These are phyloP conservation scores for Lathyrus aphaca DNA, from an alignment of 306 rosid genomes.

Conservation along the genomic window DNA sequence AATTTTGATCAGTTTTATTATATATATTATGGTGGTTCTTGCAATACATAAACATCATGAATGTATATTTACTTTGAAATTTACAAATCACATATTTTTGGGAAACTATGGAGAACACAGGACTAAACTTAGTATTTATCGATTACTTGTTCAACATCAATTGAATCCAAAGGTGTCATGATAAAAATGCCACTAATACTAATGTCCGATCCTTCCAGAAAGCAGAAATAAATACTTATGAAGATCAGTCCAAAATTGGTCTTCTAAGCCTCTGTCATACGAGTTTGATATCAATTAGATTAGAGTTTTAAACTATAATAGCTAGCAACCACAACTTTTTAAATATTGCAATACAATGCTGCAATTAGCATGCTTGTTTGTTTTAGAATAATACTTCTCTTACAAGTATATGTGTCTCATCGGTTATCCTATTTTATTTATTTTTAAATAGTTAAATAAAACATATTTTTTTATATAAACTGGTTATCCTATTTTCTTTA, in stretches of 20 bases:
- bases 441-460: too few species aligned
- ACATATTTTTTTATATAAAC: too few species aligned
- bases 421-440: not conserved
- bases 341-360: not conserved
- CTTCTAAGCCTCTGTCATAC: not conserved
- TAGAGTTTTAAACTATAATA: not conserved
- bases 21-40: too few species aligned
- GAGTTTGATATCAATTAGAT: not conserved
- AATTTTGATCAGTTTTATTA: not conserved
- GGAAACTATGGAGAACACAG: too few species aligned
- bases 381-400: not conserved
- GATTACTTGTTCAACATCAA: not conserved
- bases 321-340: not conserved
- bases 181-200: not conserved
- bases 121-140: not conserved
- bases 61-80: too few species aligned
- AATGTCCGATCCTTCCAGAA: not conserved
- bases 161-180: not conserved
- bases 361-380: not conserved
- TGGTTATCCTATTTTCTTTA: too few species aligned
- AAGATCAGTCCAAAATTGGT: not conserved
- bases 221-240: not conserved
- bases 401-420: not conserved
- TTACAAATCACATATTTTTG: too few species aligned
- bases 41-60: too few species aligned